Evolutionary conservation across 2,329 filamentous ascomycete species (phyloP).

Genomic region (Camptophora hylomeconis): DNA sequence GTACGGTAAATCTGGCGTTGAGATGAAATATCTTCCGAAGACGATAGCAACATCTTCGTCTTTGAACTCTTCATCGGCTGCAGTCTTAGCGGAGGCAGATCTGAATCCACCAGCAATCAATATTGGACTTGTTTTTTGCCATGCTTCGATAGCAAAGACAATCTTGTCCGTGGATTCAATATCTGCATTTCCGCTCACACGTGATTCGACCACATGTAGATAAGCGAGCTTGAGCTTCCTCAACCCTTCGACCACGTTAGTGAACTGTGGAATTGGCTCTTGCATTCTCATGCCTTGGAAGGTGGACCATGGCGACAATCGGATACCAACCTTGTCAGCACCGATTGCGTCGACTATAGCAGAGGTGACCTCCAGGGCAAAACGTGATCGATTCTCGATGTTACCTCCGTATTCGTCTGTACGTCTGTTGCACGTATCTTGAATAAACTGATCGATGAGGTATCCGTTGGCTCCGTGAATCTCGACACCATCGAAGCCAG

Average conservation of each 20-base stretch:
- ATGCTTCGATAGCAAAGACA: constrained; percentile 34
- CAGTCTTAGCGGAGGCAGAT: constrained; percentile 26
- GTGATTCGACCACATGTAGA: constrained; percentile 48
- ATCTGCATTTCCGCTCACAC: constrained; percentile 23
- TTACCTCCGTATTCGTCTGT: constrained; percentile 39
- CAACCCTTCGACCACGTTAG: constrained; percentile 40
- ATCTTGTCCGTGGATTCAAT: constrained; percentile 24
- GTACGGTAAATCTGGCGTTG: constrained; percentile 6
- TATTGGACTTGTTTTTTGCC: constrained; percentile 32
- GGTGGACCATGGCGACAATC: constrained; percentile 32
- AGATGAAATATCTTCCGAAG: constrained; percentile 7
- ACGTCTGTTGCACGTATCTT: constrained; percentile 33
- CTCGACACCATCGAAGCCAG: constrained; percentile 42
- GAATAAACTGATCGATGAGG: constrained; percentile 38
- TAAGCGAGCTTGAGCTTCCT: constrained; percentile 44
- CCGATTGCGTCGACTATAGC: constrained; percentile 32
- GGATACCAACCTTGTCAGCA: constrained; percentile 30
- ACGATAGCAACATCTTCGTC: constrained; percentile 4
- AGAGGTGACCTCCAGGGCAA: constrained; percentile 39
- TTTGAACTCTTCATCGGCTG: constrained; percentile 11
- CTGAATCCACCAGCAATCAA: constrained; percentile 38
- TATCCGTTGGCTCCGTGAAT: constrained; percentile 40
- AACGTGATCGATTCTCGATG: constrained; percentile 38
- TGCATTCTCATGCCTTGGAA: constrained; percentile 43
- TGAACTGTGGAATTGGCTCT: constrained; percentile 51